Evolutionary conservation across 495 filamentous ascomycete genomes (phyloP).

Genomic region (Neurospora sp.): DNA sequence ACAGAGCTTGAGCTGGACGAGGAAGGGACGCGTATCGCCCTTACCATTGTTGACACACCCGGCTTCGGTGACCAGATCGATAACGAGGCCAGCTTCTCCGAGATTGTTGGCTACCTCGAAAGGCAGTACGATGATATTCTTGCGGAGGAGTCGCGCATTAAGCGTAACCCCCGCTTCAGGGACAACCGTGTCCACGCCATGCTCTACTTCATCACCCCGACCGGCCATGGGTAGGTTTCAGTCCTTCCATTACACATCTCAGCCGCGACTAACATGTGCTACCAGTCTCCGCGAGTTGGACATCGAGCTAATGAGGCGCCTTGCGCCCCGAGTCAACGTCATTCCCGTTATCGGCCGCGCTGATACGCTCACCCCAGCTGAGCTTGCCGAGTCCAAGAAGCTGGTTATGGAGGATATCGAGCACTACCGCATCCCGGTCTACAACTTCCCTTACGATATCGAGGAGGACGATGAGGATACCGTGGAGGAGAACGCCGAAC

Average conservation of each 20-base stretch:
- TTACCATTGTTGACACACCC: constrained; percentile 97
- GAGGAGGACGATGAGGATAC: constrained; percentile 99
- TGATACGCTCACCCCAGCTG: constrained; percentile 90
- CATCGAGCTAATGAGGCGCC: constrained; percentile 98
- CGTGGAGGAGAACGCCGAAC: constrained; percentile 95
- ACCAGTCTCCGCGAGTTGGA: constrained; percentile 89
- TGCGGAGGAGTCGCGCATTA: constrained; percentile 98
- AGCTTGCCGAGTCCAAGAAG: constrained; percentile 98
- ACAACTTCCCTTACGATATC: constrained; percentile 99
- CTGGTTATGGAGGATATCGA: constrained; percentile 99
- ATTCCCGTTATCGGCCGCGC: constrained; percentile 98
- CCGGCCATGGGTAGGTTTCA: constrained; percentile 72
- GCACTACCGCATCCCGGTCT: constrained; percentile 98
- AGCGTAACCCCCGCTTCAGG: constrained; percentile 98
- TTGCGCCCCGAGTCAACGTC: constrained; percentile 95
- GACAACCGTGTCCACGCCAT: constrained; percentile 97
- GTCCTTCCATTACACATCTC: not conserved
- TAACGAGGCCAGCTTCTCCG: constrained; percentile 96
- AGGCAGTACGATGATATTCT: constrained; percentile 99
- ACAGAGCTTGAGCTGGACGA: constrained; percentile 93
- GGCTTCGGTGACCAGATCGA: constrained; percentile 99
- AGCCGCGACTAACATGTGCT: constrained; percentile 13
- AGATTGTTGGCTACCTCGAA: constrained; percentile 96
- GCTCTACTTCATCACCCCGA: constrained; percentile 98
- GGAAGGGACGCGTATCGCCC: constrained; percentile 93